These are phyloP conservation scores for Trichoderma virens DNA, from an alignment of 495 filamentous ascomycete genomes.

Conservation along the genomic window DNA sequence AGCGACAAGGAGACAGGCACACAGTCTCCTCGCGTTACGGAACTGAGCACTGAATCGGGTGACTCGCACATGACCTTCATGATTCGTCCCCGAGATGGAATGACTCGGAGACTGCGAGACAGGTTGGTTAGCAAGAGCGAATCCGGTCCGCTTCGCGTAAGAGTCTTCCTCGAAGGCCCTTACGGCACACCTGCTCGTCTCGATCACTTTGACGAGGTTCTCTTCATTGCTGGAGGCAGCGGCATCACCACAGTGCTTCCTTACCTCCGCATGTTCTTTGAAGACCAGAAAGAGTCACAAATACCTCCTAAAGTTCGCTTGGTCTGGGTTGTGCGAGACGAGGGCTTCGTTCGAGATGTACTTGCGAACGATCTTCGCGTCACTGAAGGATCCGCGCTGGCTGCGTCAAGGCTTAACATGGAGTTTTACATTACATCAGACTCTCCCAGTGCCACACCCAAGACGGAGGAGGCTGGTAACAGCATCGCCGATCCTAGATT, in stretches of 20 bases:
- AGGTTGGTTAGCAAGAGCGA: neutral
- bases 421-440: slow-evolving; percentile 1
- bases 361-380: neutral
- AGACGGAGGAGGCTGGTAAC: neutral
- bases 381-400: neutral
- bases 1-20: neutral
- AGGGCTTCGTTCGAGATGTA: neutral
- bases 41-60: neutral
- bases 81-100: slow-evolving; percentile 3
- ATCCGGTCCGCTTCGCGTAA: neutral
- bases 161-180: neutral
- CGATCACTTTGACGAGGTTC: neutral
- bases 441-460: neutral
- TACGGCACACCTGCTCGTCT: slow-evolving; percentile 2
- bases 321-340: neutral
- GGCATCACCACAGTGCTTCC: neutral
- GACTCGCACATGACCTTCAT: neutral
- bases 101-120: neutral
- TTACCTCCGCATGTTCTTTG: slow-evolving; percentile 6
- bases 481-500: neutral
- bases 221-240: slow-evolving; percentile 1
- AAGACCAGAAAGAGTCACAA: neutral
- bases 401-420: neutral
- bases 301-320: neutral
- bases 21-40: neutral